Conservation (phyloP, 2,329 filamentous ascomycete species). For the Monilinia polystroma region DNA sequence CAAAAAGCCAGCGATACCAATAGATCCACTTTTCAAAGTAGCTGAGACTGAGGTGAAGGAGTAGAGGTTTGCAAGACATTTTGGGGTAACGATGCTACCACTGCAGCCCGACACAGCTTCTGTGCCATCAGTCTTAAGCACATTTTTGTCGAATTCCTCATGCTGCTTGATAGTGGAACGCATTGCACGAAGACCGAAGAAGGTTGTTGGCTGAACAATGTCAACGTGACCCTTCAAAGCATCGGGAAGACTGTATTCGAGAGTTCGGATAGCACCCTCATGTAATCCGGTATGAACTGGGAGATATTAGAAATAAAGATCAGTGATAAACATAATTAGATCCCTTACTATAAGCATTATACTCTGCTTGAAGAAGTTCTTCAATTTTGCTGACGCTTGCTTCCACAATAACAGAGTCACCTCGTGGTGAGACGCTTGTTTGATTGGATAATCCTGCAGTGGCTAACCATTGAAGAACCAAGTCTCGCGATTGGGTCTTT, state of each 20-base stretch:
- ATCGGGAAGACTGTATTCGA: conserved; percentile 46
- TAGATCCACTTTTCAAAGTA: conserved; percentile 30
- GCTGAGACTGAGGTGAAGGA: conserved; percentile 30
- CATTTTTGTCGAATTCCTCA: conserved; percentile 23
- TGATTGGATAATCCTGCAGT: conserved; percentile 47
- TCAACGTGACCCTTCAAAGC: conserved; percentile 58
- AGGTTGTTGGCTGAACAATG: conserved; percentile 60
- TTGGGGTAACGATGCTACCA: conserved; percentile 34
- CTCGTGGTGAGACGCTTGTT: conserved; percentile 51
- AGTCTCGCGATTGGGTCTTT: conserved; percentile 50
- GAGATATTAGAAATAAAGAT: conserved; percentile 19
- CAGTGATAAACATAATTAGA: neutral
- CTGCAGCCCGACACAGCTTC: conserved; percentile 35
- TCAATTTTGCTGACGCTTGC: conserved; percentile 53
- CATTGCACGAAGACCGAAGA: conserved; percentile 48
- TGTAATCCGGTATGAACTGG: conserved; percentile 30
- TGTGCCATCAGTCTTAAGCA: conserved; percentile 21
- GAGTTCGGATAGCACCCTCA: conserved; percentile 33
- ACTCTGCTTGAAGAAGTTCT: conserved; percentile 52
- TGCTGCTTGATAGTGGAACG: conserved; percentile 33
- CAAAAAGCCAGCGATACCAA: conserved; percentile 38
- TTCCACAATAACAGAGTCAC: conserved; percentile 50
- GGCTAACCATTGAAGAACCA: conserved; percentile 59
- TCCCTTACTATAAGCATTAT: conserved; percentile 51
- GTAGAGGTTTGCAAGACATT: conserved; percentile 38